A percentile compares a stretch with the other conserved stretches of the same genome.
phyloP scores from a whole-genome alignment of 2,329 filamentous ascomycete species.

The Hypocreales sp. region DNA sequence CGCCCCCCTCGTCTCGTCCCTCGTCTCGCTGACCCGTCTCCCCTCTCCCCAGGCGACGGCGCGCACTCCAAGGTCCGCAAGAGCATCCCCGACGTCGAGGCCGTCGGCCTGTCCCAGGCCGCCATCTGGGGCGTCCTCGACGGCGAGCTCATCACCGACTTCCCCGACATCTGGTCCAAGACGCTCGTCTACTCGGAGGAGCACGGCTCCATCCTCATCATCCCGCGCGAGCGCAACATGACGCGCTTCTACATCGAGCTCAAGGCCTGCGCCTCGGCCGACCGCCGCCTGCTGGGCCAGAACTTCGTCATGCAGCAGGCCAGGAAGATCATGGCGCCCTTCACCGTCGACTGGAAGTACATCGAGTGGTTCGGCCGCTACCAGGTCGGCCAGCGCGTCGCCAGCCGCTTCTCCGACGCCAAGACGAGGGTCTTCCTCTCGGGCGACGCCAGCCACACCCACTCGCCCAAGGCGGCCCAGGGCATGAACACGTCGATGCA shows the following conservation, averaged over 20 bases:
- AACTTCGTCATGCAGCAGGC: constrained; percentile 58
- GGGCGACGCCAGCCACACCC: constrained; percentile 57
- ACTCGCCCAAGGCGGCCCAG: constrained; percentile 57
- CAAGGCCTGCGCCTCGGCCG: constrained; percentile 26
- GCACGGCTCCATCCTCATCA: constrained; percentile 56
- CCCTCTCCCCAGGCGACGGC: constrained; percentile 38
- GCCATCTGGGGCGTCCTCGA: constrained; percentile 57
- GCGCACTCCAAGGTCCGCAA: constrained; percentile 56
- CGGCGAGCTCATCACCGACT: constrained; percentile 54
- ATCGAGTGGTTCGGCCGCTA: constrained; percentile 61
- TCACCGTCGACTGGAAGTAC: constrained; percentile 39
- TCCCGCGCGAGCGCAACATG: constrained; percentile 58
- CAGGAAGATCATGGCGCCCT: constrained; percentile 43
- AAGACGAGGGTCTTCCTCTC: constrained; percentile 49
- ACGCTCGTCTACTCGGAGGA: constrained; percentile 52
- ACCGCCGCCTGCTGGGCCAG: constrained; percentile 29
- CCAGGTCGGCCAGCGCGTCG: constrained; percentile 55
- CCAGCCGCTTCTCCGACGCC: constrained; percentile 50
- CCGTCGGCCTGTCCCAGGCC: constrained; percentile 36
- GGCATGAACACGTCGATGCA: constrained; percentile 48
- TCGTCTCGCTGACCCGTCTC: background rate
- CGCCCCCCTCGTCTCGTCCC: too few species aligned
- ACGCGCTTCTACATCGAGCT: constrained; percentile 48
- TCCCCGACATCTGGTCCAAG: constrained; percentile 64
- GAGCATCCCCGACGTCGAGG: constrained; percentile 40